Percentiles rank a stretch among this genome's conserved stretches.
Evolutionary conservation across 768 basidiomycete genomes (phyloP).

Genomic region (Lyophyllum atratum): DNA sequence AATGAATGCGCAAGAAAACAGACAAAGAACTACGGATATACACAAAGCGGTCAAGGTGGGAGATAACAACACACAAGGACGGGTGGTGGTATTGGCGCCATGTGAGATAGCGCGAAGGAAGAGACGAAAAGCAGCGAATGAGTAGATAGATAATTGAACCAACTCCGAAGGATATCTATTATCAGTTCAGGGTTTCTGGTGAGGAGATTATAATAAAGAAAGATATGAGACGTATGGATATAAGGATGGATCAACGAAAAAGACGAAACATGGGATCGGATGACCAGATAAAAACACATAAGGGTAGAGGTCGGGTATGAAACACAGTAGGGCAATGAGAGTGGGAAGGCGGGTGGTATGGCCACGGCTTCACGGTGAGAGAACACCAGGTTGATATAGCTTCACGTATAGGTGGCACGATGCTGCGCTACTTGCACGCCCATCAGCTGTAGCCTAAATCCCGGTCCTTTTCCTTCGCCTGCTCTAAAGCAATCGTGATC

Average conservation of each 20-base stretch:
- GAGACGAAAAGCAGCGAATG: not conserved
- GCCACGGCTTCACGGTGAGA: constrained; percentile 4
- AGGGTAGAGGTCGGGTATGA: constrained; percentile 12
- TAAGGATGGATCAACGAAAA: not conserved
- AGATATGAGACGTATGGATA: not conserved
- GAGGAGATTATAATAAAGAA: not conserved
- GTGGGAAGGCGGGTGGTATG: not conserved
- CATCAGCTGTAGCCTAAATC: no score
- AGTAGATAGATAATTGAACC: constrained; percentile 11
- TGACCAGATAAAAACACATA: constrained; percentile 5
- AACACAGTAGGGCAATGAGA: constrained; percentile 10
- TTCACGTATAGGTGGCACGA: no score
- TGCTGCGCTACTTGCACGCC: no score
- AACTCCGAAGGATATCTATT: constrained; percentile 6
- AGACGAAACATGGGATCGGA: not conserved
- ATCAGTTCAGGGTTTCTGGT: not conserved
- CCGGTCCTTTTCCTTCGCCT: no score
- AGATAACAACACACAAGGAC: not conserved
- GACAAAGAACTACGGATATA: constrained; percentile 16
- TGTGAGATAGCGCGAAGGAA: not conserved
- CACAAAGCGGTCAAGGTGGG: constrained; percentile 13
- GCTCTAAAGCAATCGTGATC: no score
- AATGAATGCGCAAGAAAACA: constrained; percentile 9
- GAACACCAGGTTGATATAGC: no score
- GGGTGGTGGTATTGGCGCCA: constrained; percentile 2